A percentile compares a stretch with the other conserved stretches of the same genome.
Conservation (phyloP, 225 moss, liverwort and hornwort genomes). For the Marchantia paleacea region DNA sequence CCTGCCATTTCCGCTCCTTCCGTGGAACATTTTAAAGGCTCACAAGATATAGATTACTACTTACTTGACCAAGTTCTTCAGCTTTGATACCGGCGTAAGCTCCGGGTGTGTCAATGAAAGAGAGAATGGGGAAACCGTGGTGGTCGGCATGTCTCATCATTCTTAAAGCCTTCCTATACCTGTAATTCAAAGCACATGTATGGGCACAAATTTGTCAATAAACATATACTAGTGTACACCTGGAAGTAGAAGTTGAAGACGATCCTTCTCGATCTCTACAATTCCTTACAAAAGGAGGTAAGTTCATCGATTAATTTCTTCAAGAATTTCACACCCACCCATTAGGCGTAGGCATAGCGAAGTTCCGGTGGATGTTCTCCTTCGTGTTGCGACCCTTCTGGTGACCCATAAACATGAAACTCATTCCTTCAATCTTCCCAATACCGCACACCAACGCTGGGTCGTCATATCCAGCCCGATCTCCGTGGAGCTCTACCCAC, state of each 20-base stretch:
- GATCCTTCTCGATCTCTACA: background rate
- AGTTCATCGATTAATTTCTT: too few relatives aligned
- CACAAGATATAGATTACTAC: background rate
- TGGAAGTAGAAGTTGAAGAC: background rate
- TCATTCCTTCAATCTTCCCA: conserved; percentile 93
- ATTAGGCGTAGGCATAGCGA: conserved; percentile 99
- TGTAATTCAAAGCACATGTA: conserved; percentile 22
- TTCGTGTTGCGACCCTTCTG: conserved; percentile 98
- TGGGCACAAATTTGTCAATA: background rate
- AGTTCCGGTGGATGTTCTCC: conserved; percentile 94
- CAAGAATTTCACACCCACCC: conserved; percentile 43
- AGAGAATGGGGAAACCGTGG: conserved; percentile 87
- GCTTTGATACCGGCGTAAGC: conserved; percentile 99
- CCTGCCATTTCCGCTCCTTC: background rate
- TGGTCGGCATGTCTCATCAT: conserved; percentile 99
- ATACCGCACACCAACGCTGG: conserved; percentile 93
- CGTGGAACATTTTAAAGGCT: background rate
- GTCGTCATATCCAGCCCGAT: conserved; percentile 97
- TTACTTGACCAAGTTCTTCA: conserved; percentile 96
- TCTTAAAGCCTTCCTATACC: conserved; percentile 93
- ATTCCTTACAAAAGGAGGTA: background rate
- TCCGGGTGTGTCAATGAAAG: conserved; percentile 96
- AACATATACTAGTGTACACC: background rate
- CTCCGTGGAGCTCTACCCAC: conserved; percentile 99
- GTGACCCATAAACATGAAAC: conserved; percentile 97